Evolutionary conservation across 495 filamentous ascomycete species (phyloP).

Genomic region (Aspergillus biplanus): DNA sequence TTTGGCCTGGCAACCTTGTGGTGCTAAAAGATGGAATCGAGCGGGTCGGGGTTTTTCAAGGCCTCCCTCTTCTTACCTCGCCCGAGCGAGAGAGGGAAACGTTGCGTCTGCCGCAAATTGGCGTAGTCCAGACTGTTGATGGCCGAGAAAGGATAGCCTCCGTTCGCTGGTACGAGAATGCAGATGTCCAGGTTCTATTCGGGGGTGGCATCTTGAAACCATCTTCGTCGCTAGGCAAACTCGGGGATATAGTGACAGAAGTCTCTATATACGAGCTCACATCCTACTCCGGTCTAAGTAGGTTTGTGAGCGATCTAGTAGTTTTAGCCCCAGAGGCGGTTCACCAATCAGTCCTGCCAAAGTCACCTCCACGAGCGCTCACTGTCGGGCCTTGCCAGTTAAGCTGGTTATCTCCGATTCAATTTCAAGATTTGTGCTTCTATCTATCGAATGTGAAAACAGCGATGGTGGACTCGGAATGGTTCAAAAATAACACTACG

Average conservation of each 20-base stretch:
- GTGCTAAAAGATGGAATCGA: slow-evolving; percentile 46
- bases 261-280: slow-evolving; percentile 63
- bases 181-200: slow-evolving; percentile 44
- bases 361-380: neutral
- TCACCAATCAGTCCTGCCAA: slow-evolving; percentile 21
- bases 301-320: slow-evolving; percentile 53
- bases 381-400: slow-evolving; percentile 18
- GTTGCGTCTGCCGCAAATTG: slow-evolving; percentile 41
- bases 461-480: slow-evolving; percentile 21
- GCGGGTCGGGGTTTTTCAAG: neutral
- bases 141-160: slow-evolving; percentile 55
- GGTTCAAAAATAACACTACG: slow-evolving; percentile 29
- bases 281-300: slow-evolving; percentile 45
- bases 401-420: slow-evolving; percentile 17
- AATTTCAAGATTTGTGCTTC: slow-evolving; percentile 13
- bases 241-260: slow-evolving; percentile 46
- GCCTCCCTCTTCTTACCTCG: neutral
- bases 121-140: slow-evolving; percentile 63
- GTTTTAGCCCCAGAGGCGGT: slow-evolving; percentile 43
- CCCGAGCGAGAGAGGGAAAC: neutral
- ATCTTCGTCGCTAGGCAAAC: slow-evolving; percentile 43
- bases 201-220: slow-evolving; percentile 32
- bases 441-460: slow-evolving; percentile 26
- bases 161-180: slow-evolving; percentile 56
- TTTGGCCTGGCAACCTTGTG: slow-evolving; percentile 64